Conservation (phyloP, 208 protist genomes). For the Trypanosoma scelopori region DNA sequence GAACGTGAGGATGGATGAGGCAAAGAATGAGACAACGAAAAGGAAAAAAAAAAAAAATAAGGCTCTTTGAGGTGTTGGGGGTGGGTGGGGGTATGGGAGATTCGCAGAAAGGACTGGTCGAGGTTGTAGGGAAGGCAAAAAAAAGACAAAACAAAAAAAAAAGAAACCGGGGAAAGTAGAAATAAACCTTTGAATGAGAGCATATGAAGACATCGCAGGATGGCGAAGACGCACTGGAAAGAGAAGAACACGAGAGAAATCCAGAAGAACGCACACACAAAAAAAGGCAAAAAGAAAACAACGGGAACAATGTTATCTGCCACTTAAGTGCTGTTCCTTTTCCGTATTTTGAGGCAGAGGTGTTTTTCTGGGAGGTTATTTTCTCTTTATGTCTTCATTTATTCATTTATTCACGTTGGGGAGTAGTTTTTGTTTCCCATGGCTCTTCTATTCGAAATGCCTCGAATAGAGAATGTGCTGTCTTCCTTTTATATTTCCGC, state of each 20-base stretch:
- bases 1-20: neutral
- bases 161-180: too few relatives aligned
- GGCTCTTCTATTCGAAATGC: neutral
- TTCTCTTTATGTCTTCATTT: neutral
- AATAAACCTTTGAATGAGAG: too few relatives aligned
- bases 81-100: too few relatives aligned
- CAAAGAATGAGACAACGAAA: neutral
- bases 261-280: slow-evolving; percentile 12
- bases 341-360: neutral
- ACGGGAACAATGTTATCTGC: neutral
- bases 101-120: too few relatives aligned
- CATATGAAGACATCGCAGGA: too few relatives aligned
- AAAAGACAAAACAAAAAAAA: too few relatives aligned
- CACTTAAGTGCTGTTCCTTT: neutral
- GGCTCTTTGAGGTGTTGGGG: too few relatives aligned
- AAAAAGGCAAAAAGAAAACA: neutral
- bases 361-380: neutral
- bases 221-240: too few relatives aligned
- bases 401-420: neutral
- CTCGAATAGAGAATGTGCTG: neutral
- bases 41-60: slow-evolving; percentile 12
- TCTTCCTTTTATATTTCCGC: neutral
- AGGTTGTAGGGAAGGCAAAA: too few relatives aligned
- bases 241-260: too few relatives aligned
- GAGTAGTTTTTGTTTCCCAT: neutral